Evolutionary conservation across 805 yeast genomes (phyloP).

Genomic region (Cyberlindnera suaveolens): DNA sequence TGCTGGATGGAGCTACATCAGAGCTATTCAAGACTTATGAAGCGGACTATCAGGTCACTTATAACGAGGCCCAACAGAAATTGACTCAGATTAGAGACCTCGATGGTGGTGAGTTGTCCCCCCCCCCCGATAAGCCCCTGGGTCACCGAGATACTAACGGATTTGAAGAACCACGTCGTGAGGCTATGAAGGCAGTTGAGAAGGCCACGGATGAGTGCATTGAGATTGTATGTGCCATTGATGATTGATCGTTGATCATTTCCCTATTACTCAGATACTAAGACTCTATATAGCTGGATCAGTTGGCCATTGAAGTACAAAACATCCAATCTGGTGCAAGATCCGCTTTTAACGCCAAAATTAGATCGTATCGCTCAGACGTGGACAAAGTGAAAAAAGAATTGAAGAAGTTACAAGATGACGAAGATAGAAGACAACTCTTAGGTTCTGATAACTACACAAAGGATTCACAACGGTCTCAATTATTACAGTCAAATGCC

Average conservation of each 20-base stretch:
- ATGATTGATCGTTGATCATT: not conserved
- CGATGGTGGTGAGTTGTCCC: constrained; percentile 33
- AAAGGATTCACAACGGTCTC: constrained; percentile 69
- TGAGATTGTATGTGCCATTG: constrained; percentile 42
- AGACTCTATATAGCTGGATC: constrained; percentile 47
- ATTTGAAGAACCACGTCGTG: constrained; percentile 40
- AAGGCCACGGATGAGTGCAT: constrained; percentile 71
- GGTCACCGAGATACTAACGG: constrained; percentile 1
- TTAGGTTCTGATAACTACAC: constrained; percentile 46
- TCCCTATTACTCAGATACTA: not conserved
- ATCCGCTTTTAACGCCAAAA: constrained; percentile 63
- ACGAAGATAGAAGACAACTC: constrained; percentile 63
- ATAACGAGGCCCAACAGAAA: constrained; percentile 63
- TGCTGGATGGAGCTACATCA: constrained; percentile 18
- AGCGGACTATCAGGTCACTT: constrained; percentile 48
- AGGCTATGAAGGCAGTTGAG: constrained; percentile 54
- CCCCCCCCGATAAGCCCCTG: constrained; percentile 5
- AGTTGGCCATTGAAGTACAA: constrained; percentile 81
- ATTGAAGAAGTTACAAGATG: constrained; percentile 54
- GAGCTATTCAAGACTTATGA: constrained; percentile 29
- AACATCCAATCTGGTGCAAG: constrained; percentile 71
- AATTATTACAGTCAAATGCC: constrained; percentile 69
- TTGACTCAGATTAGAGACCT: constrained; percentile 47
- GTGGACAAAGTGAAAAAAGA: constrained; percentile 52
- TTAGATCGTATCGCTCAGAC: constrained; percentile 64